Conservation (phyloP, 2,329 filamentous ascomycete species). For the Neurospora sp. region DNA sequence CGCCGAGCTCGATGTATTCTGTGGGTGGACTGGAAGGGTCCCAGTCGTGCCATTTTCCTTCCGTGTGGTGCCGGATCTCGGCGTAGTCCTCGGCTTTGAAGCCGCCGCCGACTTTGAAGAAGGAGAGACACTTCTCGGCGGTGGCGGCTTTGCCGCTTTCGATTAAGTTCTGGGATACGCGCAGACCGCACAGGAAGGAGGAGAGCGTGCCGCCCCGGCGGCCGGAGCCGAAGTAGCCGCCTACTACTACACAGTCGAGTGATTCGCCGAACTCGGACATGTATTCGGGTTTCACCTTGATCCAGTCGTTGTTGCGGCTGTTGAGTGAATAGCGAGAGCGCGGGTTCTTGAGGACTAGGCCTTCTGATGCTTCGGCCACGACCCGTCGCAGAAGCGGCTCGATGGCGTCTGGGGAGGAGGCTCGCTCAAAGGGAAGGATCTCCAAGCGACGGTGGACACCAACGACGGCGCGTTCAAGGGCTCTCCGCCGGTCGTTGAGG, state of each 20-base stretch:
- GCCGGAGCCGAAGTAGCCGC: constrained; percentile 87
- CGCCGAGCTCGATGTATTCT: constrained; percentile 71
- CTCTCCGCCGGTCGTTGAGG: constrained; percentile 67
- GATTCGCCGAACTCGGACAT: constrained; percentile 95
- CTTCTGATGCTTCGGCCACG: constrained; percentile 79
- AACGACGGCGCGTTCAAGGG: constrained; percentile 61
- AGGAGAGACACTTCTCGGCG: constrained; percentile 77
- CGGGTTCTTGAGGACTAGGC: constrained; percentile 89
- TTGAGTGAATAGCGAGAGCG: constrained; percentile 78
- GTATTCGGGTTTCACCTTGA: constrained; percentile 98
- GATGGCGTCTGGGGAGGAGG: constrained; percentile 60
- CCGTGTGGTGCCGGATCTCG: constrained; percentile 70
- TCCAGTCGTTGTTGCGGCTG: constrained; percentile 89
- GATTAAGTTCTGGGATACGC: constrained; percentile 61
- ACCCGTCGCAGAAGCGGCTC: constrained; percentile 73
- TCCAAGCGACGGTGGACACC: constrained; percentile 70
- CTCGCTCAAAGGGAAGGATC: constrained; percentile 62
- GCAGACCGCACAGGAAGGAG: constrained; percentile 82
- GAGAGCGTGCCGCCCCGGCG: constrained; percentile 73
- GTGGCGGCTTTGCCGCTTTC: constrained; percentile 38
- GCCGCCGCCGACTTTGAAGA: constrained; percentile 96
- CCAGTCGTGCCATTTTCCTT: constrained; percentile 89
- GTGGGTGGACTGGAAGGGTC: constrained; percentile 66
- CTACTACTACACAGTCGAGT: constrained; percentile 80
- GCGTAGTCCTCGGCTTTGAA: constrained; percentile 80